Evolutionary conservation across 2,329 filamentous ascomycete species (phyloP).

Genomic region (Exserohilum rostratum): DNA sequence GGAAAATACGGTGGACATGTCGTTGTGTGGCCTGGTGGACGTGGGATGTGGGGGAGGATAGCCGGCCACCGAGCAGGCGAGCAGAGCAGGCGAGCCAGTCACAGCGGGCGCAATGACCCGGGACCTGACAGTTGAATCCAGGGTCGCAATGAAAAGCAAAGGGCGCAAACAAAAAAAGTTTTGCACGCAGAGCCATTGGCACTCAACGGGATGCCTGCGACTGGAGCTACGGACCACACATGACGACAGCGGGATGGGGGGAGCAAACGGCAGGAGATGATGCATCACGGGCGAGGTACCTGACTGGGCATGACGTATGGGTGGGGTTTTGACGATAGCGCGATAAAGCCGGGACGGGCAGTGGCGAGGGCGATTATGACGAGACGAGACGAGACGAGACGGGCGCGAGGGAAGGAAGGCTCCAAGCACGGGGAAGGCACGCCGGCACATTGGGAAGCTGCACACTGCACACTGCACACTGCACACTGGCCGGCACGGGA

Average conservation of each 20-base stretch:
- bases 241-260: no score
- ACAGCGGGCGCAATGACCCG: conserved; percentile 11
- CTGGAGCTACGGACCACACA: background rate
- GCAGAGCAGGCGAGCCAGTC: conserved; percentile 25
- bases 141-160: conserved; percentile 15
- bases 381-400: background rate
- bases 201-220: conserved; percentile 4
- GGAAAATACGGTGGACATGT: background rate
- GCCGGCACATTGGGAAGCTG: background rate
- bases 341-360: conserved; percentile 7
- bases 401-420: no score
- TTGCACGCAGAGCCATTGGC: conserved; percentile 19
- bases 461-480: no score
- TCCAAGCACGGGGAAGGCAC: no score
- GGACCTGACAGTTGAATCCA: conserved; percentile 2
- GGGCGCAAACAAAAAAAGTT: no score
- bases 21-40: background rate
- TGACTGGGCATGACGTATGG: conserved; percentile 5
- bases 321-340: conserved; percentile 3
- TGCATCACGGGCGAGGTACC: background rate
- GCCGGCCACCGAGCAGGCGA: background rate
- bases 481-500: no score
- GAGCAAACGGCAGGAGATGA: background rate
- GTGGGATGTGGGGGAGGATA: background rate
- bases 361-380: background rate